phyloP scores from a whole-genome alignment of 176 grass and related monocot genomes.

The Eragrostis nindensis region DNA sequence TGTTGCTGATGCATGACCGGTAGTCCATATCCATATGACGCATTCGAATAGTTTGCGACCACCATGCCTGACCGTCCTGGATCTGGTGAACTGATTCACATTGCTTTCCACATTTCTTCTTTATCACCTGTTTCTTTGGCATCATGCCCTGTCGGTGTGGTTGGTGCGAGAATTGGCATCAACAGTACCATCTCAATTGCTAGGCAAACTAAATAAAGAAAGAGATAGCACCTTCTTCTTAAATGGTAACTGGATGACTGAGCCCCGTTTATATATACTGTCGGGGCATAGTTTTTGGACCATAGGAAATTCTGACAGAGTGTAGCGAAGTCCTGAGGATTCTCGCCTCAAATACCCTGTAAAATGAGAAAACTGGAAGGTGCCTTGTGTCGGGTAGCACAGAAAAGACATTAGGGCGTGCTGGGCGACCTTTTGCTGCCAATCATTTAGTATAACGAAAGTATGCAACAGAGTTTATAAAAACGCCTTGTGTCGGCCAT shows the following conservation, averaged over 20 bases:
- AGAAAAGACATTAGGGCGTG: not conserved
- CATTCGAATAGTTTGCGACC: not conserved
- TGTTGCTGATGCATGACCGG: not conserved
- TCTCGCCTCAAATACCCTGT: too few species aligned
- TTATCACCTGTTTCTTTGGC: not conserved
- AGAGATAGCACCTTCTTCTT: not conserved
- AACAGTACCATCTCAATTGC: not conserved
- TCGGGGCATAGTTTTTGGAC: not conserved
- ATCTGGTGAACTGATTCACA: not conserved
- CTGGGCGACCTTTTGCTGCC: not conserved
- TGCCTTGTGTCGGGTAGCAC: not conserved
- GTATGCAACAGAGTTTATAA: not conserved
- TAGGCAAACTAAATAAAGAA: not conserved
- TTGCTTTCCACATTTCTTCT: not conserved
- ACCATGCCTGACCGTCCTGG: not conserved
- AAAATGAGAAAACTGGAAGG: slow-evolving; percentile 3
- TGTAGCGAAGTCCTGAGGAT: not conserved
- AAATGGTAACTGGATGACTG: not conserved
- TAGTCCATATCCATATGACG: not conserved
- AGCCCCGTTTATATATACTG: not conserved
- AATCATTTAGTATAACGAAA: slow-evolving; percentile 25
- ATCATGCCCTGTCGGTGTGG: not conserved
- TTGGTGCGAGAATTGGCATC: not conserved
- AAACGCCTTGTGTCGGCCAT: slow-evolving; percentile 3
- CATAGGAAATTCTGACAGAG: not conserved